Evolutionary conservation across 2,329 filamentous ascomycete species (phyloP).

Genomic region (Penicillium capsulatum): DNA sequence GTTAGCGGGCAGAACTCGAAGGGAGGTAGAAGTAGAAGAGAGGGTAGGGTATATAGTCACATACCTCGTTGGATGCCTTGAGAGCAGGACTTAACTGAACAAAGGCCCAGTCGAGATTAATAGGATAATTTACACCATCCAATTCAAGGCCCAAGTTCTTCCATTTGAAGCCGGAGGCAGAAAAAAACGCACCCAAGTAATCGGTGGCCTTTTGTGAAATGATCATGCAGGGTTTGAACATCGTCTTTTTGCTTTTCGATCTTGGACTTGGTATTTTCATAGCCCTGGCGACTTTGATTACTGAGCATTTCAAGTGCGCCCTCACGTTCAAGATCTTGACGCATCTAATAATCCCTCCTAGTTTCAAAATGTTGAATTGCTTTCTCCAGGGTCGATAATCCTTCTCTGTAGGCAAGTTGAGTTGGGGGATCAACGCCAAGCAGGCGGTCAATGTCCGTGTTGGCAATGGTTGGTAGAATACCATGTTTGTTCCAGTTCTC

Average conservation of each 20-base stretch:
- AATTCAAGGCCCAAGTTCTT: neutral
- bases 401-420: neutral
- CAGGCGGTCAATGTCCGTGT: neutral
- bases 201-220: neutral
- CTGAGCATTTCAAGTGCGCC: neutral
- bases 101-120: neutral
- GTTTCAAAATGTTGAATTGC: neutral
- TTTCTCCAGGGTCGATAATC: neutral
- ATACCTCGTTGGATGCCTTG: neutral
- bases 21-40: neutral
- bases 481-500: neutral
- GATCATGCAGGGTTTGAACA: neutral
- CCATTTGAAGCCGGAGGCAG: neutral
- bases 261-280: neutral
- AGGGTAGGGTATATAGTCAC: neutral
- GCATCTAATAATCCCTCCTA: neutral
- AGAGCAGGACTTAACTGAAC: neutral
- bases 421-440: neutral
- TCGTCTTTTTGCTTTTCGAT: neutral
- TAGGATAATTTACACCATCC: neutral
- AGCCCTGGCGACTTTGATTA: neutral
- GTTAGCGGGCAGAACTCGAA: neutral
- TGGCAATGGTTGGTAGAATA: neutral
- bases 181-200: neutral
- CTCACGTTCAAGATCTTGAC: neutral